A percentile compares a stretch with the other conserved stretches of the same genome.
phyloP scores from a whole-genome alignment of 2,329 filamentous ascomycete species.

The Alternaria hordeiaustralica region DNA sequence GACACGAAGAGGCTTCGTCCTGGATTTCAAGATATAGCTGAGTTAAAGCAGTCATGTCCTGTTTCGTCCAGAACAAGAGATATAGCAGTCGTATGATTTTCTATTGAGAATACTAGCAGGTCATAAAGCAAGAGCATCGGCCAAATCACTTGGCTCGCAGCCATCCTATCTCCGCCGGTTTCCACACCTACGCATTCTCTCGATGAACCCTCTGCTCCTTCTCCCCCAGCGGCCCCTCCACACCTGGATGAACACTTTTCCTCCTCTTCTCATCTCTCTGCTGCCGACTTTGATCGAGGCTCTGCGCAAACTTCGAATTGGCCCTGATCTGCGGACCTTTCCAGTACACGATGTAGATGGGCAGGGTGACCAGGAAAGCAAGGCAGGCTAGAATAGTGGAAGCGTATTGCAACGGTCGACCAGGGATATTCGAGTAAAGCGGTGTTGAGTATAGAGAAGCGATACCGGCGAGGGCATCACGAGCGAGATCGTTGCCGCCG shows the following conservation, averaged over 20 bases:
- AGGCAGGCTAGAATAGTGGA: constrained; percentile 61
- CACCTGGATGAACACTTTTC: constrained; percentile 30
- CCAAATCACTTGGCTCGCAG: background rate
- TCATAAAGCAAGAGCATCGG: background rate
- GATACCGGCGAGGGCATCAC: constrained; percentile 76
- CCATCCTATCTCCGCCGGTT: too few relatives aligned
- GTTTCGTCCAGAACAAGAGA: too few relatives aligned
- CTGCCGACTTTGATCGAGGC: constrained; percentile 42
- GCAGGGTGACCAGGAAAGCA: constrained; percentile 57
- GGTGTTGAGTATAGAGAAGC: constrained; percentile 72
- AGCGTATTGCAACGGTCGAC: constrained; percentile 58
- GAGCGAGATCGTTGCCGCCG: constrained; percentile 75
- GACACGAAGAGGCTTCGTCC: too few relatives aligned
- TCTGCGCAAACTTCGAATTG: constrained; percentile 60
- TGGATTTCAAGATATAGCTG: too few relatives aligned
- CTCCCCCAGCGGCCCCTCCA: constrained; percentile 5
- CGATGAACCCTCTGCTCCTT: constrained; percentile 9
- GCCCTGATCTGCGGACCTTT: constrained; percentile 61
- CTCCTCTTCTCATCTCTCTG: constrained; percentile 35
- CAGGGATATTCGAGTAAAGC: constrained; percentile 39
- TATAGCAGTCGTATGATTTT: too few relatives aligned
- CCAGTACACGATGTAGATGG: constrained; percentile 64
- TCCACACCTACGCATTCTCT: constrained; percentile 3
- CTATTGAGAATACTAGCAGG: too few relatives aligned
- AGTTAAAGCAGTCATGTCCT: too few relatives aligned